Conservation (phyloP, 345 rosid genomes). For the Acer saccharum region DNA sequence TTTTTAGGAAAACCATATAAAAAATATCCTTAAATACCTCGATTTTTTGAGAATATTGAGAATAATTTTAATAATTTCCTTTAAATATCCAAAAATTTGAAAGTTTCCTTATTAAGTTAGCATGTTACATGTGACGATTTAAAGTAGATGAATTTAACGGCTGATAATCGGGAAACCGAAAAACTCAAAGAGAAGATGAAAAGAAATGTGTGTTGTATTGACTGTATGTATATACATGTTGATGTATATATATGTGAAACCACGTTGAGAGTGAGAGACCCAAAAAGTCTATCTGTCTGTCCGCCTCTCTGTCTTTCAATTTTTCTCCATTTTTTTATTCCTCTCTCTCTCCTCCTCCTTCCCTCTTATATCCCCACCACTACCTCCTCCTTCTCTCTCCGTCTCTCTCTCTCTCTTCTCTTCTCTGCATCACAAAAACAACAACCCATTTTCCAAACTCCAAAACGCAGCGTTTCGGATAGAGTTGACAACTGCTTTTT, state of each 20-base stretch:
- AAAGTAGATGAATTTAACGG: too few species aligned
- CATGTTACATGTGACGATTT: too few species aligned
- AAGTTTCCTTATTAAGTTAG: too few species aligned
- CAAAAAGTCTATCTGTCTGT: constrained; percentile 53
- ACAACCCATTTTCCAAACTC: background rate
- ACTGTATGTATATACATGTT: background rate
- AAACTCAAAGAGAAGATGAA: background rate
- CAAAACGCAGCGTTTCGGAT: background rate
- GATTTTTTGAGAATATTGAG: too few species aligned
- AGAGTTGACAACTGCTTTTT: background rate
- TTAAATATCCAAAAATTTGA: too few species aligned
- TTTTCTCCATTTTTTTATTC: constrained; percentile 36
- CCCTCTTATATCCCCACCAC: constrained; percentile 28
- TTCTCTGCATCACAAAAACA: too few species aligned
- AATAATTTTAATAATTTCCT: too few species aligned
- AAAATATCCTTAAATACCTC: too few species aligned
- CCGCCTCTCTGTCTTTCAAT: constrained; percentile 56
- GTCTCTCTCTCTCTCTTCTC: constrained; percentile 2
- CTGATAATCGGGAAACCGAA: too few species aligned
- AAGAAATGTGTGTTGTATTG: background rate
- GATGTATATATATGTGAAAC: constrained; percentile 3
- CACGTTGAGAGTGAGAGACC: constrained; percentile 39
- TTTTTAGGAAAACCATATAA: too few species aligned
- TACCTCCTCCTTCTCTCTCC: constrained; percentile 5
- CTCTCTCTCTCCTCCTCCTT: constrained; percentile 14